Evolutionary conservation across 2,329 filamentous ascomycete species (phyloP).

Genomic region (Dactylella cylindrospora): DNA sequence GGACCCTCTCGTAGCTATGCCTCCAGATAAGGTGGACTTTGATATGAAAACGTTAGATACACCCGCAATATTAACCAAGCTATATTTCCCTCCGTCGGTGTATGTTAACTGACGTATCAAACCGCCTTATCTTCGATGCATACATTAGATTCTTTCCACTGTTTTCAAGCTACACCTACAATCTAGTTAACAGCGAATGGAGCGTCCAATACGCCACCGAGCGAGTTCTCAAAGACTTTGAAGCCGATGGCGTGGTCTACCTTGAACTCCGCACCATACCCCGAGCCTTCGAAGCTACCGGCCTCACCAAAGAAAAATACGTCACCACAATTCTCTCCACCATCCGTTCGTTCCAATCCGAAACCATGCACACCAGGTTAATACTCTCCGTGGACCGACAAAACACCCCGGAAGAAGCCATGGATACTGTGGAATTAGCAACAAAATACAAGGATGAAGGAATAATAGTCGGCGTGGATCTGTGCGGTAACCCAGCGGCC

Average conservation of each 20-base stretch:
- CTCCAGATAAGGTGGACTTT: constrained; percentile 69
- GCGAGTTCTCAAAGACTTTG: constrained; percentile 67
- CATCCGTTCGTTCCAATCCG: constrained; percentile 59
- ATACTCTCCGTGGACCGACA: constrained; percentile 75
- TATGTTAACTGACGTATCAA: neutral
- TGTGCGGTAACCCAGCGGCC: constrained; percentile 71
- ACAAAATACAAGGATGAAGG: constrained; percentile 58
- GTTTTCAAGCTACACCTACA: constrained; percentile 78
- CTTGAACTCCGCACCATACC: constrained; percentile 80
- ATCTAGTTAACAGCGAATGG: constrained; percentile 65
- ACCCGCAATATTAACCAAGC: constrained; percentile 7
- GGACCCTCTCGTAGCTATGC: constrained; percentile 70
- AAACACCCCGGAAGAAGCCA: constrained; percentile 61
- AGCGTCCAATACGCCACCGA: constrained; percentile 65
- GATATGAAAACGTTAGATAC: constrained; percentile 65
- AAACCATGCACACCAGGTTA: constrained; percentile 62
- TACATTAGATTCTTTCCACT: constrained; percentile 69
- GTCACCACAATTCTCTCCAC: constrained; percentile 66
- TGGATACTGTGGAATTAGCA: constrained; percentile 66
- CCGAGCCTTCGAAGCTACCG: constrained; percentile 60
- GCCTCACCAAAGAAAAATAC: constrained; percentile 65
- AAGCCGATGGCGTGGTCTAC: constrained; percentile 71
- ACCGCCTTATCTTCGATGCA: too few relatives aligned
- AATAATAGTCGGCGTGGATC: constrained; percentile 69
- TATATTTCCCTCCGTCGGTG: constrained; percentile 22